These are phyloP conservation scores for Globisporangium okanoganense DNA, from an alignment of 352 stramenopile species.

Conservation along the genomic window DNA sequence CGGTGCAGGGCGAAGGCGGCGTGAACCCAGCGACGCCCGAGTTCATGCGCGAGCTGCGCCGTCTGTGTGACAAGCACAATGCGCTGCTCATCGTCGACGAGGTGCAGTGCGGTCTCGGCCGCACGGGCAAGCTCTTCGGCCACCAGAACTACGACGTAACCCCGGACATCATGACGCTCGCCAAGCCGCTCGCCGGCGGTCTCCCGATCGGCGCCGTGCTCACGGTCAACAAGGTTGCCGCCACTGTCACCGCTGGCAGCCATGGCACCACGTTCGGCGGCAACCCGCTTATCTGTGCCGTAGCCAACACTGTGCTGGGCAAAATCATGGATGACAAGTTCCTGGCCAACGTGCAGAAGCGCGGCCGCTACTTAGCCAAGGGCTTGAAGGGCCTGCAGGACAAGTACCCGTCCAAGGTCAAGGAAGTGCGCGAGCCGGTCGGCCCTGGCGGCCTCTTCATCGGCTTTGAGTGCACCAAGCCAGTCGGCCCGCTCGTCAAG, in stretches of 20 bases:
- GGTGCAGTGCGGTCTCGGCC: constrained; percentile 96
- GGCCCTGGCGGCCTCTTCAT: constrained; percentile 75
- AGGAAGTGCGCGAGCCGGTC: constrained; percentile 59
- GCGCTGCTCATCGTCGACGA: constrained; percentile 98
- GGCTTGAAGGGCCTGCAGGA: constrained; percentile 58
- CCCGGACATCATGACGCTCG: constrained; percentile 96
- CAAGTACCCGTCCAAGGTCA: constrained; percentile 71
- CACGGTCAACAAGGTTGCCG: constrained; percentile 86
- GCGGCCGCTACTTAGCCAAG: constrained; percentile 51
- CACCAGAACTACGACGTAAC: constrained; percentile 93
- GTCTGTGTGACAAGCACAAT: constrained; percentile 92
- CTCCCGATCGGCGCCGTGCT: constrained; percentile 97
- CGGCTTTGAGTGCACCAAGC: constrained; percentile 71
- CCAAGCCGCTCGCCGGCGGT: constrained; percentile 96
- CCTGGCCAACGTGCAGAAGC: constrained; percentile 67
- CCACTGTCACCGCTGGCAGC: constrained; percentile 89
- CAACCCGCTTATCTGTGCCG: constrained; percentile 94
- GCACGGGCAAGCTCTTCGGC: constrained; percentile 93
- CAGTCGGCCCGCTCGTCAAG: constrained; percentile 56
- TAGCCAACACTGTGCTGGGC: constrained; percentile 78
- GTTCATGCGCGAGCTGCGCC: constrained; percentile 89
- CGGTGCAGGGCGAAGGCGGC: constrained; percentile 91
- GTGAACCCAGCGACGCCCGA: constrained; percentile 89
- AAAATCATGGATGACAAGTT: constrained; percentile 73
- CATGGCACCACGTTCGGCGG: constrained; percentile 97